A percentile compares a stretch with the other conserved stretches of the same genome.
Evolutionary conservation across 2,329 filamentous ascomycete genomes (phyloP).

Genomic region (Cercospora zeae-maydis): DNA sequence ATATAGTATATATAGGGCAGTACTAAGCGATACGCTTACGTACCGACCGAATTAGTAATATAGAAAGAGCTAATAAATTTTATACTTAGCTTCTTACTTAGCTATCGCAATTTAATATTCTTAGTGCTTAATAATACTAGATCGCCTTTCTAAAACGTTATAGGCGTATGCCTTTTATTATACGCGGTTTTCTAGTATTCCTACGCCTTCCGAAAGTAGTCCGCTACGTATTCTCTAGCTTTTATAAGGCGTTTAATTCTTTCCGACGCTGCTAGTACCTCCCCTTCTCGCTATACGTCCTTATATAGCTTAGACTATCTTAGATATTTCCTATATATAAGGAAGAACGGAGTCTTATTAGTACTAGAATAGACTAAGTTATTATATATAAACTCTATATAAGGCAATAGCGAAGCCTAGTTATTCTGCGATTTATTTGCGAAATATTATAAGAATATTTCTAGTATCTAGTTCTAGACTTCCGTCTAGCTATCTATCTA

Average conservation of each 20-base stretch:
- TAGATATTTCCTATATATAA: conserved; percentile 7
- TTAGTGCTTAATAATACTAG: conserved; percentile 10
- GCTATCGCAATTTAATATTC: conserved; percentile 15
- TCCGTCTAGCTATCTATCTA: conserved; percentile 15
- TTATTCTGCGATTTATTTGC: conserved; percentile 6
- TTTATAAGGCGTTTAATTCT: background rate
- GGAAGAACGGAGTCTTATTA: conserved; percentile 3
- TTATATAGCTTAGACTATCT: background rate
- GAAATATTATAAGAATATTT: conserved; percentile 12
- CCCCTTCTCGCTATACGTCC: background rate
- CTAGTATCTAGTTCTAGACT: conserved; percentile 18
- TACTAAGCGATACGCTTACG: conserved; percentile 12
- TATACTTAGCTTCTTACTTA: conserved; percentile 14
- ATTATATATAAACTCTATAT: conserved; percentile 7
- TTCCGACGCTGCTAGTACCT: background rate
- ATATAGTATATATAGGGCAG: conserved; percentile 11
- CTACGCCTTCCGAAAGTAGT: background rate
- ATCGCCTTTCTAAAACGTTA: conserved; percentile 4
- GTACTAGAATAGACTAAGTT: background rate
- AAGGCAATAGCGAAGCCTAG: conserved; percentile 3
- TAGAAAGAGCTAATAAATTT: conserved; percentile 15
- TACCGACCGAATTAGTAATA: conserved; percentile 4
- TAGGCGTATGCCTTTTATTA: background rate
- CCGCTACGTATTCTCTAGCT: background rate
- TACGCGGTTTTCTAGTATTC: background rate